Base-by-base conservation (phyloP, 768 basidiomycete species). In the Lenzites betulinus region DNA sequence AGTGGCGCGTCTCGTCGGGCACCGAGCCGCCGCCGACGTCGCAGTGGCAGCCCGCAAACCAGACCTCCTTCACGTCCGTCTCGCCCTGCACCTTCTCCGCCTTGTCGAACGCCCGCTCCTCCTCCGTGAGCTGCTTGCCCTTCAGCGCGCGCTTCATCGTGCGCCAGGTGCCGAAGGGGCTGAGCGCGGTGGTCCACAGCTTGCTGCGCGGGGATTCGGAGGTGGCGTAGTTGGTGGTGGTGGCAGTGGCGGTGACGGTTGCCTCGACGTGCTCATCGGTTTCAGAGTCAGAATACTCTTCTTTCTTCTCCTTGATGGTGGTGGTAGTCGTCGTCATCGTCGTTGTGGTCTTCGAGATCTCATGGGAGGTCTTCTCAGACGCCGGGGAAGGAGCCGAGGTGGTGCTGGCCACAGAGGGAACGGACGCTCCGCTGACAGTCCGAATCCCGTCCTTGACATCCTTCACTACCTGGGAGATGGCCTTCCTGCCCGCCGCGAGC, bases 1-100 rank as follows among this genome's bases (percentile, higher is more conserved):
- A 81, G 65, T 87, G 81, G 12, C 76, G 77, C 0, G 78, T 76
- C 42, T 77, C 79, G 59, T 92, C 88, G 38, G 66, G 64, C 15
- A 86, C 85, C 1, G 85, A 84, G 5, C 89, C 89, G 25, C 91
- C 91, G 2, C 92, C 91, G 26, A 93, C 81, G 65, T 92, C 89
- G 48, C 82, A 83, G 64, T 92, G 90, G 66, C 81, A 84, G 0
- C 90, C 90, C 7, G 89, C 72, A 64, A 92, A 93, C 90, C 91
- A 92, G 1, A 93, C 91, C 66, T 93, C 90, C 50, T 83, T 78
- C 4, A 90, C 83, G 59, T 91, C 75, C 2, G 90, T 91, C 55
- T 71, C 49, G 47, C 41, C 36, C 28, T 44, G 39, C 18, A 69
- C 64, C 23, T 71, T 70, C 1, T 71, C 69, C 18, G 59, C 64